A percentile compares a stretch with the other conserved stretches of the same genome.
phyloP scores from a whole-genome alignment of 306 rosid species.

The Vigna unguiculata region DNA sequence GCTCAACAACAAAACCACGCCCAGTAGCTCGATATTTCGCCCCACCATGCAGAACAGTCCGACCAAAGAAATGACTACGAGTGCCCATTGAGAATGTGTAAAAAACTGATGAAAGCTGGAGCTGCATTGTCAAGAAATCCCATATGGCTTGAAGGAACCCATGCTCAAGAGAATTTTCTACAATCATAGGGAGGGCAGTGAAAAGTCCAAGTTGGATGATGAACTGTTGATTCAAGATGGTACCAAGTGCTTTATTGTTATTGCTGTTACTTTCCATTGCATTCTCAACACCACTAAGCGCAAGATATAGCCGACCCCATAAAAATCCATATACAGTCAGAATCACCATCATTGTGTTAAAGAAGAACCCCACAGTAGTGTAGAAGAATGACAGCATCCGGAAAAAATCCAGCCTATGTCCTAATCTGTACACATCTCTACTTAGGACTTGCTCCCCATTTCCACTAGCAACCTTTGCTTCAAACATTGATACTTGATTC shows the following conservation, averaged over 20 bases:
- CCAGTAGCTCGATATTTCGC: constrained; percentile 64
- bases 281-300: constrained; percentile 59
- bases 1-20: constrained; percentile 65
- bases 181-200: constrained; percentile 65
- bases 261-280: constrained; percentile 45
- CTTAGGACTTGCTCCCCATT: constrained; percentile 62
- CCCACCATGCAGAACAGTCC: constrained; percentile 63
- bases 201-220: constrained; percentile 59
- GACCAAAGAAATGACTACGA: constrained; percentile 60
- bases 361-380: constrained; percentile 62
- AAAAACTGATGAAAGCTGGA: constrained; percentile 59
- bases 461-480: constrained; percentile 64
- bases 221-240: constrained; percentile 62
- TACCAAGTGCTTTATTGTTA: constrained; percentile 58
- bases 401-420: constrained; percentile 63
- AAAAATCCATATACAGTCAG: constrained; percentile 59
- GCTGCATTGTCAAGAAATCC: constrained; percentile 65
- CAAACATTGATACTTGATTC: constrained; percentile 63
- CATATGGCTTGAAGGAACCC: constrained; percentile 62
- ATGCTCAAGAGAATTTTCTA: constrained; percentile 60
- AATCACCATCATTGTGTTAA: constrained; percentile 59
- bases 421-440: constrained; percentile 61
- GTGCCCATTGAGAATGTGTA: constrained; percentile 63
- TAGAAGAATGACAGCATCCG: constrained; percentile 63
- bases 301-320: constrained; percentile 61